Evolutionary conservation across 768 basidiomycete genomes (phyloP).

Genomic region (Leccinum subtestaceum): DNA sequence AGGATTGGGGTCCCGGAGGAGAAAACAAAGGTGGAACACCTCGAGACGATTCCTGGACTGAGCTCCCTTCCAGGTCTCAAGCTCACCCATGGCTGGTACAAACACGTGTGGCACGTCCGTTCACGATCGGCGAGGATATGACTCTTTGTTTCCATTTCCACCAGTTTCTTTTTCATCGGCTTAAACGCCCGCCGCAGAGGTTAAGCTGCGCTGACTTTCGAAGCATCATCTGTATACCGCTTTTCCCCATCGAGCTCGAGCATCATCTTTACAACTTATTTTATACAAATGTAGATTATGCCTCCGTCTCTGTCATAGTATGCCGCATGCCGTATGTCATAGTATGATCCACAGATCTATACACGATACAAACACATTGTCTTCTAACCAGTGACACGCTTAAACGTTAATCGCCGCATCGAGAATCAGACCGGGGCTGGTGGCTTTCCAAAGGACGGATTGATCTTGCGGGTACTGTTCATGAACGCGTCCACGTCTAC

Average conservation of each 20-base stretch:
- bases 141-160: background rate
- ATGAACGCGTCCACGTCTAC: slow-evolving; percentile 74
- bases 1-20: background rate
- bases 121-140: slow-evolving; percentile 22
- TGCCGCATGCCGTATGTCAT: background rate
- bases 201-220: slow-evolving; percentile 14
- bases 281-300: slow-evolving; percentile 6
- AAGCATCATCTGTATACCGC: background rate
- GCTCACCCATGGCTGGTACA: slow-evolving; percentile 30
- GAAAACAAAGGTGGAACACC: slow-evolving; percentile 19
- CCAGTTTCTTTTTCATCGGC: background rate
- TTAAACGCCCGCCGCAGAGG: background rate
- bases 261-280: slow-evolving; percentile 1
- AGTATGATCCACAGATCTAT: background rate
- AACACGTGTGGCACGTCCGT: slow-evolving; percentile 34
- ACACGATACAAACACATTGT: slow-evolving; percentile 4
- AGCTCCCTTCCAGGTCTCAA: slow-evolving; percentile 24
- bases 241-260: background rate
- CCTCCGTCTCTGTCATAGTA: background rate
- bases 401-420: background rate
- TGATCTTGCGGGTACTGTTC: slow-evolving; percentile 77
- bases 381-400: background rate
- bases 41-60: slow-evolving; percentile 22
- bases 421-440: background rate
- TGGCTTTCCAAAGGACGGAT: slow-evolving; percentile 47